Evolutionary conservation across 1,284 basidiomycete species (phyloP), one percentile per base, ranked within the genome.

Genomic region (Ceratobasidium sp.): DNA sequence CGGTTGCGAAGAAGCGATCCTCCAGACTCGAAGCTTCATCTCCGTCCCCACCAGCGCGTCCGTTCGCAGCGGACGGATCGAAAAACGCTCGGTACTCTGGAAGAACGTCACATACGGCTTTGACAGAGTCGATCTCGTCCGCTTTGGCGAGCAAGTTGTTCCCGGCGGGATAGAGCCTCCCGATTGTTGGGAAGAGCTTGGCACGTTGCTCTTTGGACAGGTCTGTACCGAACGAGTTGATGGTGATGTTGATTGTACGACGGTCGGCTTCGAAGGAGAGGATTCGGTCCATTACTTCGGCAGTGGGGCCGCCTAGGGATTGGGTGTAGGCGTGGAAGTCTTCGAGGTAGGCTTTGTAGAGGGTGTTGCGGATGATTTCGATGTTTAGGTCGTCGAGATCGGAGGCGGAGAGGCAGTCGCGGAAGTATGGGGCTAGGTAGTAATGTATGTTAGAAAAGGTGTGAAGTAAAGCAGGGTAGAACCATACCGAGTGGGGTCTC

Each of bases 361-460:
- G 94, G n/a, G 97, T 97, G 87, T 99, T 99, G 66, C 98, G 95
- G 86, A 99, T 97, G 86, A 99, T 99, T 88, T 99, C 98, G 83
- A 99, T 99, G 88, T 99, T 99, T 81, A 99, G 92, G 85, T 99
- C 98, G 85, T 99, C 98, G 55, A 99, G 91, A 85, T 99, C 98
- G 46, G 95, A 92, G 9, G 97, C 97, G 33, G 96, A 95, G 63
- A 99, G 90, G 85, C 97, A 98, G 83, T 97, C 94, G 51, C 95
- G 92, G 90, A 99, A 99, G 88, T 99, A 99, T 3, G 97, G 95
- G 0, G 98, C 97, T 97, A 80, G 55, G 12, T 26, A 18, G 28
- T 18, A 26, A 56, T 70, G 40, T 33, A 33, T 1, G 78, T 79
- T 63, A 23, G 70, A 72, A 44, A 66, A 46, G 80, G 64, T 78